Percentiles rank a stretch among this genome's conserved stretches.
Evolutionary conservation across 306 rosid species (phyloP).

Genomic region (Ammopiptanthus mongolicus): DNA sequence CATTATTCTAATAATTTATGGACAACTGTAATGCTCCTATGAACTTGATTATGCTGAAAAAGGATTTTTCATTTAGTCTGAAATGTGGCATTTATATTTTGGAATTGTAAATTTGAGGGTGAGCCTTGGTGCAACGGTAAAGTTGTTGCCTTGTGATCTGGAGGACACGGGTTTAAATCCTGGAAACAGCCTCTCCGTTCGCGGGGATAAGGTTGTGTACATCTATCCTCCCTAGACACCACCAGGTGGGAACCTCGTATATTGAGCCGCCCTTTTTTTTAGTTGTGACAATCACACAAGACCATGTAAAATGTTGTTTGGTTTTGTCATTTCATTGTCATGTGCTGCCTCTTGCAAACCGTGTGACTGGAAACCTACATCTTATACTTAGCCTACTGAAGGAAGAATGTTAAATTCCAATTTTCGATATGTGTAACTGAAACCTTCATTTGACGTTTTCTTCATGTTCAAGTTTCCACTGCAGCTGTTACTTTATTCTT

Average conservation of each 20-base stretch:
- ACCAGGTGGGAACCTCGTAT: too few relatives aligned
- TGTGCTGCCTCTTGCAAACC: not conserved
- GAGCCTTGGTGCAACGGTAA: too few relatives aligned
- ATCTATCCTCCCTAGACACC: too few relatives aligned
- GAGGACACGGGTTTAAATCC: too few relatives aligned
- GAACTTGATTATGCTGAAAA: conserved; percentile 9
- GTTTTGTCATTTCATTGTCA: not conserved
- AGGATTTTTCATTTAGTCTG: not conserved
- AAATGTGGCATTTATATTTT: not conserved
- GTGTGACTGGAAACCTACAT: conserved; percentile 1
- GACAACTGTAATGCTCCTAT: not conserved
- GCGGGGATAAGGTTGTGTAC: too few relatives aligned
- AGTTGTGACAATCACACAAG: not conserved
- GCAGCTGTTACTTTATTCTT: not conserved
- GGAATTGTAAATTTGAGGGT: too few relatives aligned
- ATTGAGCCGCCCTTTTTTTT: too few relatives aligned
- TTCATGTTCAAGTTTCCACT: not conserved
- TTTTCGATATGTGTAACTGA: not conserved
- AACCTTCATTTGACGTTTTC: not conserved
- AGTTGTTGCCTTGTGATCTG: too few relatives aligned
- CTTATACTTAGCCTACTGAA: not conserved
- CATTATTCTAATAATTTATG: conserved; percentile 3
- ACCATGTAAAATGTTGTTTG: not conserved
- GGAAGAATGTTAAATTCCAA: not conserved
- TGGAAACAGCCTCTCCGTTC: too few relatives aligned